Evolutionary conservation across 352 stramenopile species (phyloP).

Genomic region (Globisporangium heterothallicum): DNA sequence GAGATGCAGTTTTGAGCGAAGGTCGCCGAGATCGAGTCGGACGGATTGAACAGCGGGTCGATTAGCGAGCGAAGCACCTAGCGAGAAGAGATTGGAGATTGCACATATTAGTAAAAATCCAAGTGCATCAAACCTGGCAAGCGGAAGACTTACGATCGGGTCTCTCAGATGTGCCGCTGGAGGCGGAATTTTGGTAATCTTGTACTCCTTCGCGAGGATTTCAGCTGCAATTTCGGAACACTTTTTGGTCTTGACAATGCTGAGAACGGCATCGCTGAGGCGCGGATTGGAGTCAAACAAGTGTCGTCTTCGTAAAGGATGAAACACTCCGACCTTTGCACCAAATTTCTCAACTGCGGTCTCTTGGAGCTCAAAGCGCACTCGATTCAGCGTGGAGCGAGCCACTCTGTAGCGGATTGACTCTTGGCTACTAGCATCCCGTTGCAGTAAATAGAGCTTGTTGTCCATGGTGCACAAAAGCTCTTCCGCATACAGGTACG

Average conservation of each 20-base stretch:
- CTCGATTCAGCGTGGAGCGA: slow-evolving; percentile 64
- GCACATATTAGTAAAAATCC: no score
- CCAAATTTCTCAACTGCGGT: slow-evolving; percentile 59
- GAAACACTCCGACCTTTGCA: slow-evolving; percentile 62
- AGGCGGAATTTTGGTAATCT: slow-evolving; percentile 32
- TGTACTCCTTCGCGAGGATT: slow-evolving; percentile 66
- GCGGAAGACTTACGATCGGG: slow-evolving; percentile 41
- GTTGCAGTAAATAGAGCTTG: slow-evolving; percentile 57
- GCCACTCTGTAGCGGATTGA: slow-evolving; percentile 43
- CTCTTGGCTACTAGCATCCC: slow-evolving; percentile 24
- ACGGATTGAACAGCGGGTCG: slow-evolving; percentile 80
- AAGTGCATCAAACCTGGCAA: not conserved
- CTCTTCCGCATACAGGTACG: slow-evolving; percentile 77
- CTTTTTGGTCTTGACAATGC: slow-evolving; percentile 71
- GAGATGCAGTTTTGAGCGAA: slow-evolving; percentile 68
- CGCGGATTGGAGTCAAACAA: slow-evolving; percentile 48
- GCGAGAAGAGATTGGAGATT: not conserved
- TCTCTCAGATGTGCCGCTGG: slow-evolving; percentile 69
- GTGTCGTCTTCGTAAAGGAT: slow-evolving; percentile 65
- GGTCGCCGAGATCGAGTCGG: slow-evolving; percentile 41
- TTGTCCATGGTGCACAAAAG: slow-evolving; percentile 67
- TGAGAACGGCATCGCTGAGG: slow-evolving; percentile 68
- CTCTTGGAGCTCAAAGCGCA: slow-evolving; percentile 74
- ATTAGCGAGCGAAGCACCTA: slow-evolving; percentile 77
- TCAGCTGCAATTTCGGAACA: slow-evolving; percentile 58